These are phyloP conservation scores for Ophiostoma montium DNA, from an alignment of 2,329 filamentous ascomycete genomes.

Conservation along the genomic window DNA sequence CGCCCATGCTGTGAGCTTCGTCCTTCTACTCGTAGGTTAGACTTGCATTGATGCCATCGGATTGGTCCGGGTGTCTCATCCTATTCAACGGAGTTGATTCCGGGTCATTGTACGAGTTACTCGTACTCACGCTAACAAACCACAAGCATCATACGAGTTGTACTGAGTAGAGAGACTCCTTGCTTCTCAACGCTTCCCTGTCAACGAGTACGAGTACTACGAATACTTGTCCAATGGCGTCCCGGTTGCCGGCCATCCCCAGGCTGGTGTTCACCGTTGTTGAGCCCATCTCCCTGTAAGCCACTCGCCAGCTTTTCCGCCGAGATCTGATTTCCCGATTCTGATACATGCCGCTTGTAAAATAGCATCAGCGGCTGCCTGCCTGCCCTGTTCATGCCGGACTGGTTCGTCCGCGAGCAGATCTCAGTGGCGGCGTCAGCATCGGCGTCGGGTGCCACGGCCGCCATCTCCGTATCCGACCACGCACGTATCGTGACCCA, in stretches of 20 bases:
- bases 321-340: no score
- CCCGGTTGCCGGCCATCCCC: slow-evolving; percentile 48
- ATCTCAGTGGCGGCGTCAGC: slow-evolving; percentile 27
- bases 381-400: slow-evolving; percentile 38
- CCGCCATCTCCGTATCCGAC: slow-evolving; percentile 20
- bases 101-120: no score
- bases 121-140: no score
- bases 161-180: no score
- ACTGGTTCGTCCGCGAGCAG: slow-evolving; percentile 52
- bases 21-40: no score
- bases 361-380: slow-evolving; percentile 44
- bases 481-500: slow-evolving; percentile 43
- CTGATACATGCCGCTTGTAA: not conserved
- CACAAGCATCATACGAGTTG: no score
- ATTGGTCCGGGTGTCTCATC: no score
- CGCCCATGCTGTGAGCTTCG: no score
- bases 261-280: slow-evolving; percentile 52
- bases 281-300: slow-evolving; percentile 55
- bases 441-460: slow-evolving; percentile 14
- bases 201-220: not conserved
- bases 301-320: not conserved
- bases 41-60: no score
- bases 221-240: slow-evolving; percentile 31
- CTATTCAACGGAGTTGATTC: no score
- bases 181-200: not conserved